Evolutionary conservation across 2,329 filamentous ascomycete species (phyloP).

Genomic region (Aureobasidium uvarum): DNA sequence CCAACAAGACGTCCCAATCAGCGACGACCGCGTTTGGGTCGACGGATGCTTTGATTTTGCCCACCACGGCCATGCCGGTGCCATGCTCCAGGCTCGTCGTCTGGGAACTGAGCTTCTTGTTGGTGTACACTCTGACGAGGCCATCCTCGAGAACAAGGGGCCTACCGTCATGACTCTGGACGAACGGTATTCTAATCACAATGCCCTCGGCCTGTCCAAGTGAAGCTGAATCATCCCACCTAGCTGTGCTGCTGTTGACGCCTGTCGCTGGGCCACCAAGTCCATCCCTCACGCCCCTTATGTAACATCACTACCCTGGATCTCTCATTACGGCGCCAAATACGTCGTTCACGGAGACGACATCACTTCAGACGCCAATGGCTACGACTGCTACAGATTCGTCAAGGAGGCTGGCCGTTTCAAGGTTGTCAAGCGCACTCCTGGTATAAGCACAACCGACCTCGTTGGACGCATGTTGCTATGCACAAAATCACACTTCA

Average conservation of each 20-base stretch:
- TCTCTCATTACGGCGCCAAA: conserved; percentile 89
- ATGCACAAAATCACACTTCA: conserved; percentile 92
- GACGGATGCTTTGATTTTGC: conserved; percentile 99
- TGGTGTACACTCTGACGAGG: conserved; percentile 92
- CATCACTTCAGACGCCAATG: conserved; percentile 89
- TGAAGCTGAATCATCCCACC: background rate
- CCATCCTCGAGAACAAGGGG: conserved; percentile 94
- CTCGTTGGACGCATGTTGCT: conserved; percentile 97
- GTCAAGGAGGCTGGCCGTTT: conserved; percentile 93
- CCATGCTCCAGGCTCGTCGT: conserved; percentile 92
- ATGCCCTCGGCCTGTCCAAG: background rate
- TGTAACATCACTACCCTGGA: conserved; percentile 90
- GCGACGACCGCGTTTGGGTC: conserved; percentile 83
- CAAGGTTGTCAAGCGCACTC: conserved; percentile 94
- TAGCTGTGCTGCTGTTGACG: conserved; percentile 76
- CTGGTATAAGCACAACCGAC: conserved; percentile 95
- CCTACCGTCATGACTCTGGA: conserved; percentile 94
- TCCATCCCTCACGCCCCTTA: conserved; percentile 86
- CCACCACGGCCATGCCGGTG: conserved; percentile 95
- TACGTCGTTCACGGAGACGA: conserved; percentile 97
- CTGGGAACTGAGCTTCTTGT: conserved; percentile 85
- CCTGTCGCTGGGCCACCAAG: conserved; percentile 89
- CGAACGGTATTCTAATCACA: conserved; percentile 61
- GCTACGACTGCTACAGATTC: conserved; percentile 96
- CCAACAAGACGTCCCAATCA: conserved; percentile 58